These are phyloP conservation scores for Fagopyrum tataricum DNA, from an alignment of 148 eudicot species.

Conservation along the genomic window DNA sequence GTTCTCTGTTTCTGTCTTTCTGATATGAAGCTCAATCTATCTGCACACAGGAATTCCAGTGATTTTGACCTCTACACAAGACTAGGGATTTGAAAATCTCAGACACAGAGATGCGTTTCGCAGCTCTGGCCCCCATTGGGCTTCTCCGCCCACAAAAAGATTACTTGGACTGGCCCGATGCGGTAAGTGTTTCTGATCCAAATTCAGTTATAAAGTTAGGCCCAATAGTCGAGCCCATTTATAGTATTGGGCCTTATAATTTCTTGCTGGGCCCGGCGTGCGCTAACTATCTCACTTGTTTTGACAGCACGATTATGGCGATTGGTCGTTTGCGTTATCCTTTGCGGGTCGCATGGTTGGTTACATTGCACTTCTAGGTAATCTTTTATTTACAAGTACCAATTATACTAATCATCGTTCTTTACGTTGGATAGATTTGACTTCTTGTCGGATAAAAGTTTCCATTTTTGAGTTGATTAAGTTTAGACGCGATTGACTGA, in stretches of 20 bases:
- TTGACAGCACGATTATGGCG: slow-evolving; percentile 5
- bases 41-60: background rate
- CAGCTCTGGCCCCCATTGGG: too few species aligned
- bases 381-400: background rate
- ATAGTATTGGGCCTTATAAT: background rate
- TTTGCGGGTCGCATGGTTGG: slow-evolving; percentile 8
- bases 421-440: background rate
- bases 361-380: background rate
- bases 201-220: background rate
- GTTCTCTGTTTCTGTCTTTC: background rate
- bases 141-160: too few species aligned
- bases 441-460: too few species aligned
- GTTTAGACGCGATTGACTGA: too few species aligned
- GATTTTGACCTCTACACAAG: background rate
- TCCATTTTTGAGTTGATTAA: too few species aligned
- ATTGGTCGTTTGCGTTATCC: slow-evolving; percentile 5
- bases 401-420: background rate
- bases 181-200: background rate
- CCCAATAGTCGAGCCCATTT: background rate
- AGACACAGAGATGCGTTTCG: slow-evolving; percentile 1
- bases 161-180: background rate
- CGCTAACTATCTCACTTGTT: background rate
- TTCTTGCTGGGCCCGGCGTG: background rate
- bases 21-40: background rate
- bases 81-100: background rate